phyloP scores from a whole-genome alignment of 192 early-diverging fungal genomes.

The Coemansia sp. region DNA sequence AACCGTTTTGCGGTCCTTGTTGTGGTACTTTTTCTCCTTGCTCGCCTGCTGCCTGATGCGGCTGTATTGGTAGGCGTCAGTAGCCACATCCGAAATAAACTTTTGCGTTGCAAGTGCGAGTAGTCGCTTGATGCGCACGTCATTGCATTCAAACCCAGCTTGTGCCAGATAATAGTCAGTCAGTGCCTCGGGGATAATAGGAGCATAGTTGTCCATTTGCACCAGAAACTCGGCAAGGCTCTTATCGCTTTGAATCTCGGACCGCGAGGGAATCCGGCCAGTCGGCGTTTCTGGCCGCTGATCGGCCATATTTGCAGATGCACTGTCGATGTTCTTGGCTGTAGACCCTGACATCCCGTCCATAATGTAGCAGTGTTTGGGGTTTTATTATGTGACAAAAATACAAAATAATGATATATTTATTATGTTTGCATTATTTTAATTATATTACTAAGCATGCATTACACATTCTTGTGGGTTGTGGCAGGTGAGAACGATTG shows the following conservation, averaged over 20 bases:
- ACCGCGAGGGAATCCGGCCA: conserved; percentile 35
- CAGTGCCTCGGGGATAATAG: conserved; percentile 89
- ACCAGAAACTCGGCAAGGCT: conserved; percentile 81
- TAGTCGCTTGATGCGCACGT: conserved; percentile 66
- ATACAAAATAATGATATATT: neutral
- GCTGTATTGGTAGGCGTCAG: conserved; percentile 72
- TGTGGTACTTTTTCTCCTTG: conserved; percentile 55
- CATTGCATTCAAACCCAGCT: conserved; percentile 68
- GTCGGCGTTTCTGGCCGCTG: conserved; percentile 10
- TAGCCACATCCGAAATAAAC: conserved; percentile 73
- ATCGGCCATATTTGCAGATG: neutral
- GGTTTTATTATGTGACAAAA: neutral
- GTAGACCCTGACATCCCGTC: neutral
- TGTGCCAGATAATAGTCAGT: conserved; percentile 86
- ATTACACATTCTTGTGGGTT: no score
- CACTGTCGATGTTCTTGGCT: neutral
- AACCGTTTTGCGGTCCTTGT: conserved; percentile 78
- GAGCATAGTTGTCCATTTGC: conserved; percentile 65
- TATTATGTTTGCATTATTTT: neutral
- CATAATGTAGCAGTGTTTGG: neutral
- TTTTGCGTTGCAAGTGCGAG: conserved; percentile 76
- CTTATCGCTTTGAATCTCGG: conserved; percentile 63
- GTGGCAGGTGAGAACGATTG: no score
- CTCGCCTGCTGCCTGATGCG: conserved; percentile 62
- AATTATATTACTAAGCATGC: no score